Base-by-base conservation (phyloP, 164 flowering plant species). In the Berberis vulgaris region DNA sequence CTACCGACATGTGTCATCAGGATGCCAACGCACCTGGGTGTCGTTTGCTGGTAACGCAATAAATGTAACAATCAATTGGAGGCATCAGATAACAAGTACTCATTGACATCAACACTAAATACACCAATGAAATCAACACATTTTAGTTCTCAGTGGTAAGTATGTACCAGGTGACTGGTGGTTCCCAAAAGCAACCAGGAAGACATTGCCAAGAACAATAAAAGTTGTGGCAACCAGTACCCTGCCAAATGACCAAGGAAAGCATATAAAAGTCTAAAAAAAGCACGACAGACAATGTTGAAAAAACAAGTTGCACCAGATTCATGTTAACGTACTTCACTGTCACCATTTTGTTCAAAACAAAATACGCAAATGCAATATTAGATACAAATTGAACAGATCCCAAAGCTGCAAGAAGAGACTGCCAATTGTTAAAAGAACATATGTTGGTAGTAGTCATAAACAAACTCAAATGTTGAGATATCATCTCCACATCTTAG, bases 371-470 rank as follows among this genome's bases (percentile, higher is more conserved):
- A 71, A 94, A 94, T 39, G 95, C 98, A 67, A 94, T 88, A 76
- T 94, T 94, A 55, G 98, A 94, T 43, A 91, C 85, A 72, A 94
- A 91, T 67, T 94, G 97, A 71, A 94, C 64, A 58, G 97, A 94
- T 74, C 98, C 98, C 71, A 94, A 76, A 11, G 98, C 97, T 42
- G 98, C 97, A 74, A 94, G 97, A 71, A 94, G 95, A 44, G 98
- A 94, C 98, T 94, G 88, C 13, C 39, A 65, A 75, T 55, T n/a
- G n/a, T n/a, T n/a, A n/a, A 60, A 64, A 41, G 49, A 26, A 57
- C n/a, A 40, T 59, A 42, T 11, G 52, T 8, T 49, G 26, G 7
- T 49, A 46, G 13, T 10, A n/a, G n/a, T n/a, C n/a, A 52, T 49
- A 66, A 5, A 60, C 67, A 56, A n/a, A 7, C 38, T 43, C 43